phyloP scores from a whole-genome alignment of 148 eudicot genomes.

The Linanthus parryae region DNA sequence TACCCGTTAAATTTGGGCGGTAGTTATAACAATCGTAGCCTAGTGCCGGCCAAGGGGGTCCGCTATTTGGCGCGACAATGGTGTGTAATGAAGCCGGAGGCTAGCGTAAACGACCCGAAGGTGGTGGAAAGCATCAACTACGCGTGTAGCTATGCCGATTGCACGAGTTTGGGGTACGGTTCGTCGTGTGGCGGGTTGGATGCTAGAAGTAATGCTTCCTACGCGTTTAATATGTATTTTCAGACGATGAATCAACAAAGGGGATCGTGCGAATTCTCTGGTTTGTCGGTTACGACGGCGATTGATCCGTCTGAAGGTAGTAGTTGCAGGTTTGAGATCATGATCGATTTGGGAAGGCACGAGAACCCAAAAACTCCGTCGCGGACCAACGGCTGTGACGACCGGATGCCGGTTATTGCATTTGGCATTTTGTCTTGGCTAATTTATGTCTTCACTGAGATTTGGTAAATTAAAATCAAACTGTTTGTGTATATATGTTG shows the following conservation, averaged over 20 bases:
- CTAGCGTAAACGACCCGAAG: constrained; percentile 39
- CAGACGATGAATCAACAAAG: constrained; percentile 70
- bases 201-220: constrained; percentile 59
- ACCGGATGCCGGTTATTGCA: too few species aligned
- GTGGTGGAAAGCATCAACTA: constrained; percentile 32
- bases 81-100: constrained; percentile 79
- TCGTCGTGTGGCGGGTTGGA: constrained; percentile 67
- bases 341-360: constrained; percentile 57
- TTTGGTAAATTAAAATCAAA: too few species aligned
- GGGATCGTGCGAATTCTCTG: constrained; percentile 52
- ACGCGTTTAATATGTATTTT: constrained; percentile 80
- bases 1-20: constrained; percentile 48
- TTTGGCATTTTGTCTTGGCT: too few species aligned
- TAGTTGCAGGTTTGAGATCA: constrained; percentile 59
- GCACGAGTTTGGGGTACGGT: constrained; percentile 78
- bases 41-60: constrained; percentile 67
- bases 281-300: constrained; percentile 42
- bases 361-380: constrained; percentile 15
- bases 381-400: too few species aligned
- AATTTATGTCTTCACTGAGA: too few species aligned
- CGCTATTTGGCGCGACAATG: constrained; percentile 56
- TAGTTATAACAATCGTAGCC: constrained; percentile 10
- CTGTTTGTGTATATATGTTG: too few species aligned
- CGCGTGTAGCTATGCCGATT: constrained; percentile 79
- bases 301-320: constrained; percentile 60